Evolutionary conservation across 306 rosid species (phyloP).

Genomic region (Cicer cuneatum): DNA sequence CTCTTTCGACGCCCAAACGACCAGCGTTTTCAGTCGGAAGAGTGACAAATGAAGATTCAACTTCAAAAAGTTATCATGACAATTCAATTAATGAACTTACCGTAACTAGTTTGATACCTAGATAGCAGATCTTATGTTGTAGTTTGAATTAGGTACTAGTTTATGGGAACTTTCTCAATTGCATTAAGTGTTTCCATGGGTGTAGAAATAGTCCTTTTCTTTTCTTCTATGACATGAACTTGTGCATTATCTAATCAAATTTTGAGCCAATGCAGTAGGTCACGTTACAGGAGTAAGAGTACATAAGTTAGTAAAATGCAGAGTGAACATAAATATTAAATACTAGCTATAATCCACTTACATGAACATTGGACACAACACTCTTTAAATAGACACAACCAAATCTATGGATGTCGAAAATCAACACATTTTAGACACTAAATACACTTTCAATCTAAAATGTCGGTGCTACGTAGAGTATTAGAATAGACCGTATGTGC

Average conservation of each 20-base stretch:
- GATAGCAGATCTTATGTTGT: not conserved
- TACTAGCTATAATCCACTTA: too few species aligned
- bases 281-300: too few species aligned
- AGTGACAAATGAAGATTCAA: not conserved
- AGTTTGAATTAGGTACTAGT: not conserved
- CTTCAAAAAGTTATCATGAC: constrained; percentile 32
- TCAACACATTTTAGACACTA: too few species aligned
- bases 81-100: constrained; percentile 35
- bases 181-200: not conserved
- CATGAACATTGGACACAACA: too few species aligned
- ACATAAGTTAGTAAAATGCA: too few species aligned
- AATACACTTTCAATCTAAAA: too few species aligned
- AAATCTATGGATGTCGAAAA: too few species aligned
- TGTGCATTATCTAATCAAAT: not conserved
- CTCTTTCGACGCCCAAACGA: constrained; percentile 46
- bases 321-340: too few species aligned
- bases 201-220: not conserved
- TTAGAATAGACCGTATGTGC: too few species aligned
- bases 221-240: not conserved
- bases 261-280: too few species aligned
- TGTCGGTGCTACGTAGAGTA: too few species aligned
- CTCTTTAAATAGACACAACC: too few species aligned
- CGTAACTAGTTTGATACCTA: not conserved
- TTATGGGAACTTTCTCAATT: not conserved
- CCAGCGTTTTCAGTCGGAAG: constrained; percentile 48